Base-by-base conservation (phyloP, 2,329 filamentous ascomycete species). In the Hypoxylon sp. region DNA sequence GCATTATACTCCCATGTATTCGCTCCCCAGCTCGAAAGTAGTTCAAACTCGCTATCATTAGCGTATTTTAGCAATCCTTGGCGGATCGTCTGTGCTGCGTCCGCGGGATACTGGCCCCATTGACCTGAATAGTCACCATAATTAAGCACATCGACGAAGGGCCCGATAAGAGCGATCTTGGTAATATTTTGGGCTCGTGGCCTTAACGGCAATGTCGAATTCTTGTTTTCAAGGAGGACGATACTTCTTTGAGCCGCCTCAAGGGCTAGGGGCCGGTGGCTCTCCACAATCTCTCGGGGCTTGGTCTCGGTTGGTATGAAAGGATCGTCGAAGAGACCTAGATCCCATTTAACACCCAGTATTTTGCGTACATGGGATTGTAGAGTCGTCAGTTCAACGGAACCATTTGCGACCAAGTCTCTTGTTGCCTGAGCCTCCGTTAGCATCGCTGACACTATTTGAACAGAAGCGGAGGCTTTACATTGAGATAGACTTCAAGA, bases 1-100 rank as follows among this genome's bases (percentile, higher is more conserved):
- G 76, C 77, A 54, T 83, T 83, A 57, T 82, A 83, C 24, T 80
- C 76, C 82, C 82, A 84, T 1, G 80, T 80, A 66, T 84, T 82
- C 5, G 78, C 71, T 1, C 82, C 82, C 81, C 82, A 83, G 57
- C 80, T 80, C 1, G 81, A 79, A 2, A 80, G 73, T 0, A 84
- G 53, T n/a, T 77, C 73, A 2, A 80, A 77, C 5, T 67, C 61
- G 0, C 70, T 63, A 1, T 73, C 68, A 1, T 75, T 66, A 8
- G 70, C 75, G 70, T 77, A 79, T 22, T 61, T 72, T 8, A 76
- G 56, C 5, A 83, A 73, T 0, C 77, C 79, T 73, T 83, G 77
- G 0, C 80, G 77, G 0, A 83, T 74, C 0, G 82, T 84, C 26
- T 75, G 77, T 1, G 82, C 79, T 13, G 78, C 73, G n/a, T 69